Base-by-base conservation (phyloP, 176 grass and related monocot genomes). In the Cymbopogon citratus region DNA sequence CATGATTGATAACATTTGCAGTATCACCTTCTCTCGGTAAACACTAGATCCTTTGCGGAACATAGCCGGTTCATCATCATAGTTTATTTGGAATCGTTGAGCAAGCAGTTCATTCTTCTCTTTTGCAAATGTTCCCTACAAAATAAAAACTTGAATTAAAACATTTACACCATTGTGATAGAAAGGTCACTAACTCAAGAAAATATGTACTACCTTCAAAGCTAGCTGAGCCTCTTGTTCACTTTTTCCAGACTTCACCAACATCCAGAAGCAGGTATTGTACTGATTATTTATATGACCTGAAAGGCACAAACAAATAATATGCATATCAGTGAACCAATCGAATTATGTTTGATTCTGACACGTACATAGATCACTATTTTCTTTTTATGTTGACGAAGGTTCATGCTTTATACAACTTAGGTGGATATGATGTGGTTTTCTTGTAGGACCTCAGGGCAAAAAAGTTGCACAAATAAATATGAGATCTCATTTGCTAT, bases 211-310 rank as follows among this genome's bases (percentile, higher is more conserved):
- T 69, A 94, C 92, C 92, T 89, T 94, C 28, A 94, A 73, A 16
- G 46, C 72, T 36, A 89, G 80, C 41, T 94, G 86, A 51, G 92
- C 89, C 66, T 87, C 92, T 24, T 80, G 86, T 83, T 91, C 80
- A 78, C 83, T 91, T 86, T 94, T 94, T 54, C 92, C 86, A 60
- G 92, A 94, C 45, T 91, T 94, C 74, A 94, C 92, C 69, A 94
- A 85, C 86, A 84, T 87, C 89, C 92, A 94, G 63, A 94, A 94
- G 63, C 84, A 91, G 66, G 86, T 94, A 66, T 94, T 94, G 51
- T 91, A 94, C 23, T 94, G 92, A 85, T 94, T 94, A 76, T 94
- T 94, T 77, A 94, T 91, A 80, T 94, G 92, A 67, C 92, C 92
- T 94, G 51, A 83, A 89, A 81, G 49, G n/a, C 7, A 11, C 56